Evolutionary conservation across 345 rosid genomes (phyloP).

Genomic region (Mangifera indica): DNA sequence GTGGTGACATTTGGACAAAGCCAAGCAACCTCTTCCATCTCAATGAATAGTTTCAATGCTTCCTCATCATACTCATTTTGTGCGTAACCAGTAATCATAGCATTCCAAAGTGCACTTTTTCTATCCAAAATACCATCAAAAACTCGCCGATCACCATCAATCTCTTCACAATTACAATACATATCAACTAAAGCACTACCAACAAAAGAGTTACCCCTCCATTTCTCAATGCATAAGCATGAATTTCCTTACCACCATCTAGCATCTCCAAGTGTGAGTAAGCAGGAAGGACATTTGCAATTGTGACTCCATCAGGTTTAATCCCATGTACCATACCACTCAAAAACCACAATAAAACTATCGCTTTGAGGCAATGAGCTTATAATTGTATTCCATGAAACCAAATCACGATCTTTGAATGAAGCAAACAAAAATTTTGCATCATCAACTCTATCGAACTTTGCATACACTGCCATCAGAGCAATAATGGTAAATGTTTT

Average conservation of each 20-base stretch:
- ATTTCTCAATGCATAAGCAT: slow-evolving; percentile 73
- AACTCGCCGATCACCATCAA: slow-evolving; percentile 57
- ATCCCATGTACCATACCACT: slow-evolving; percentile 56
- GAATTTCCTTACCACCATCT: slow-evolving; percentile 69
- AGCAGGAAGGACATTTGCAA: slow-evolving; percentile 83
- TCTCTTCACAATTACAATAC: slow-evolving; percentile 78
- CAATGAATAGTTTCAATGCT: slow-evolving; percentile 64
- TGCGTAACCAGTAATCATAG: slow-evolving; percentile 87
- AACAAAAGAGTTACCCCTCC: slow-evolving; percentile 72
- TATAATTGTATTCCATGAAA: slow-evolving; percentile 79
- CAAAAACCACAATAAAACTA: slow-evolving; percentile 44
- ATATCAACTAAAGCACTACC: slow-evolving; percentile 93
- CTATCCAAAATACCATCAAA: slow-evolving; percentile 50
- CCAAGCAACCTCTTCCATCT: slow-evolving; percentile 62
- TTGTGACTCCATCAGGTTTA: slow-evolving; percentile 72
- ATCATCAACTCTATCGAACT: slow-evolving; percentile 48
- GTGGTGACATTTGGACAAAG: slow-evolving; percentile 75
- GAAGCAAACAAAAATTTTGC: slow-evolving; percentile 43
- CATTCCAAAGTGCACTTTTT: slow-evolving; percentile 75
- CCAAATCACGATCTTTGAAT: slow-evolving; percentile 67
- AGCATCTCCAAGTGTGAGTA: slow-evolving; percentile 71
- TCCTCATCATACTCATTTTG: slow-evolving; percentile 64
- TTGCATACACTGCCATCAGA: slow-evolving; percentile 83
- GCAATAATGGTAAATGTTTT: slow-evolving; percentile 65
- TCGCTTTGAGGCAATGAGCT: slow-evolving; percentile 72